Base-by-base conservation (phyloP, 225 moss, liverwort and hornwort genomes). In the Sphagnum tenellum region DNA sequence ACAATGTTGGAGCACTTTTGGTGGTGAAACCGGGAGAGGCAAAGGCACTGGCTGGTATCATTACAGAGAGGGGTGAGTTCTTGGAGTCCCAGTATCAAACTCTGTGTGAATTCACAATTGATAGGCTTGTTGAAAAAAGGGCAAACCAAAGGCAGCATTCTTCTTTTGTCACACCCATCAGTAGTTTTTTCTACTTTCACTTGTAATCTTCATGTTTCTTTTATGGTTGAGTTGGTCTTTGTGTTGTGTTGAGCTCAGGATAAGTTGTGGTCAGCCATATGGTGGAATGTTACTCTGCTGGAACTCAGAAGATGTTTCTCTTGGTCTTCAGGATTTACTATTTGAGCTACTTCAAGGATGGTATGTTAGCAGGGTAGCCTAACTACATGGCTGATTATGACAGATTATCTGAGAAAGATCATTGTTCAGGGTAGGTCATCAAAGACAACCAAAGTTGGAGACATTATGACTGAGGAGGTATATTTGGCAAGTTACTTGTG, bases 381-480 rank as follows among this genome's bases (percentile, higher is more conserved):
- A 29, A 29, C 29, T 29, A 29, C 29, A 29, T 29, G 29, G 44
- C 4, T 46, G 10, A 11, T 3, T 47, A 54, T 48, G 64, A 44
- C 76, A 94, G 94, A 94, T 82, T 94, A 91, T 67, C 77, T 94
- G 57, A 82, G 94, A 65, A 94, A 94, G 71, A 94, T 94, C 49
- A 94, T 94, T 66, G 91, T 94, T 59, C 94, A 94, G 77, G 91
- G 94, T 52, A 78, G 94, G 71, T 89, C 94, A 7, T 94, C 94
- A 50, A 94, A 94, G 80, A 83, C 89, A 29, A 94, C 94, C 59
- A 94, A 88, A 71, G 91, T 94, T 48, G 94, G 94, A 55, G 91
- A 94, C 49, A 83, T 94, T 61, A 94, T 94, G 94, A 94, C 94
- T 60, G 94, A 91, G 71, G 94, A 94, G 90, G 94, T 94, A 50